phyloP scores from a whole-genome alignment of 2,329 filamentous ascomycete species.

The Elsinoe australis region DNA sequence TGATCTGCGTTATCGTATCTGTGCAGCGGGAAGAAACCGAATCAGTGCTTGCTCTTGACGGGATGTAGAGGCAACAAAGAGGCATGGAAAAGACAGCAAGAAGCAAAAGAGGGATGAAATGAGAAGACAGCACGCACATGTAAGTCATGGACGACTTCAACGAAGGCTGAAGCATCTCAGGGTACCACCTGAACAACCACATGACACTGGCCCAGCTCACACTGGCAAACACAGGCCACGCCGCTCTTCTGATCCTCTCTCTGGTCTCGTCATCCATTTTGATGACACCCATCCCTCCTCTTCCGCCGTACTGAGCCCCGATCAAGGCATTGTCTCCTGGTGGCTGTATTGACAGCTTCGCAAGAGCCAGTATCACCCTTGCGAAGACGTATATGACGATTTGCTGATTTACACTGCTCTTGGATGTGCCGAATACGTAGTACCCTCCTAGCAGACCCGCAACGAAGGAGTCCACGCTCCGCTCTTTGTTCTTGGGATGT shows the following conservation, averaged over 20 bases:
- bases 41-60: conserved; percentile 20
- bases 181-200: conserved; percentile 89
- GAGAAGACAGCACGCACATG: conserved; percentile 56
- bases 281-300: conserved; percentile 37
- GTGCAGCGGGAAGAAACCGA: conserved; percentile 23
- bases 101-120: neutral
- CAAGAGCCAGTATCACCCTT: conserved; percentile 74
- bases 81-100: neutral
- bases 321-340: conserved; percentile 34
- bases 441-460: conserved; percentile 87
- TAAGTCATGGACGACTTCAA: conserved; percentile 94
- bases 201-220: conserved; percentile 90
- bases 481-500: conserved; percentile 46
- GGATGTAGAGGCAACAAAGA: neutral
- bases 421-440: conserved; percentile 77
- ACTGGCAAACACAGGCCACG: conserved; percentile 89
- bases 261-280: conserved; percentile 34
- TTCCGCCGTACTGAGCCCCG: conserved; percentile 33
- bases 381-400: conserved; percentile 98
- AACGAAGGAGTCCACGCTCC: conserved; percentile 74
- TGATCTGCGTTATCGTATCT: conserved; percentile 73
- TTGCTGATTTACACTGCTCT: conserved; percentile 80
- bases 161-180: conserved; percentile 83
- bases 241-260: conserved; percentile 49
- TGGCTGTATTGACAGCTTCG: conserved; percentile 70